Evolutionary conservation across 2,329 filamentous ascomycete species (phyloP).

Genomic region (Leptographium wingfieldii): DNA sequence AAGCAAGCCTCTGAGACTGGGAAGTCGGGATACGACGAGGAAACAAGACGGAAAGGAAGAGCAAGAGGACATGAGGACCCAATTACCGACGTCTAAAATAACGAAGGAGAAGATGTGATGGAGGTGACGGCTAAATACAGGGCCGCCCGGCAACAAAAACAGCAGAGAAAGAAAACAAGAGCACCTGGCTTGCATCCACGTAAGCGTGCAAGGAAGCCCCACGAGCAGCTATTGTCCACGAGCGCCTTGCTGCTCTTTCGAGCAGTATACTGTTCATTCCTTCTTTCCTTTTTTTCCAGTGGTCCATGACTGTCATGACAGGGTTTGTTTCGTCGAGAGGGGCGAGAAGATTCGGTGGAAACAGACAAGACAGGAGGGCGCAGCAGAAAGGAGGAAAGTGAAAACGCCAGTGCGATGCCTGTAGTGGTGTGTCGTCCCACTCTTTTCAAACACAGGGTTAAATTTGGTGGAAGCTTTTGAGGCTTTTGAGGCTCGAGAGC

Average conservation of each 20-base stretch:
- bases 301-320: neutral
- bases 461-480: neutral
- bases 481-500: too few species aligned
- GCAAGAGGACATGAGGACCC: neutral
- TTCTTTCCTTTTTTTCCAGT: neutral
- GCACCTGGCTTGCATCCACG: neutral
- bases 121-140: neutral
- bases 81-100: neutral
- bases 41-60: neutral
- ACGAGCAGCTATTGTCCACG: neutral
- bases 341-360: neutral
- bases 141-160: neutral
- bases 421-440: neutral
- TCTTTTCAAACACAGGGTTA: too few species aligned
- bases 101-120: neutral
- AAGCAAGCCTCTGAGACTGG: neutral
- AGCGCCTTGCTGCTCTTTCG: neutral
- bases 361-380: neutral
- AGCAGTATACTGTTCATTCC: neutral
- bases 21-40: neutral
- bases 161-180: neutral
- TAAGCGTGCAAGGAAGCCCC: too few species aligned
- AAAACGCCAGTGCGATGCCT: slow-evolving; percentile 1
- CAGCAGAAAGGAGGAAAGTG: neutral
- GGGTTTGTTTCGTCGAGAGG: neutral